Base-by-base conservation (phyloP, 2,329 filamentous ascomycete genomes). In the Colletotrichum musae region DNA sequence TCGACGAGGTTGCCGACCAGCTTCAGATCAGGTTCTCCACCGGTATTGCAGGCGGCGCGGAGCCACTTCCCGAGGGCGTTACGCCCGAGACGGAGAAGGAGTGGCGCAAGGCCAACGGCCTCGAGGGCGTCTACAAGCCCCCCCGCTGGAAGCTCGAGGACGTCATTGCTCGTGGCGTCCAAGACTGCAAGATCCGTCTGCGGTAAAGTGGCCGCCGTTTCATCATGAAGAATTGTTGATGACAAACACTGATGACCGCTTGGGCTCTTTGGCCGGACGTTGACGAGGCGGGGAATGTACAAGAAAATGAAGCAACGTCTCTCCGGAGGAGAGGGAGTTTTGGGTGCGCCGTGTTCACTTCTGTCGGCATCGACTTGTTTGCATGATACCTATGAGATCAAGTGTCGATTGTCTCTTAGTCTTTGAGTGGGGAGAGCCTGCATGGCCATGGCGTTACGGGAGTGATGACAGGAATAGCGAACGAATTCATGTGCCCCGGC, bases 1-100 rank as follows among this genome's bases (percentile, higher is more conserved):
- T 95, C 76, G 94, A 98, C 77, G 93, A 98, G 80, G 91, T 98
- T 65, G 95, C 95, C 66, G 94, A 97, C 73, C 88, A 97, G 24
- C 84, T 99, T 64, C 95, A 98, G 81, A 87, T 99, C 78, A 98
- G 98, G 84, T 98, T 97, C 83, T 97, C 94, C n/a, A 97, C 93
- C 15, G 96, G 96, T 73, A 90, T 98, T 75, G 95, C 96, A 13
- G 96, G 96, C 72, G 96, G 96, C 66, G 89, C 93, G 45, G 89
- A 94, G 58, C 91, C 93, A 9, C 86, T 95, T 3, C 91, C 91
- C 4, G 92, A 93, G 43, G 92, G 90, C 16, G 86, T 94, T 47
- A 87, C 88, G 0, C 86, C 90, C 10, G 90, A 95, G 77, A 90
- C 92, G 78, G 93, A 97, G 80, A 84, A 87, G 71, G 89, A 93